Base-by-base conservation (phyloP, 2,329 filamentous ascomycete species). In the Macroventuria anomochaeta region DNA sequence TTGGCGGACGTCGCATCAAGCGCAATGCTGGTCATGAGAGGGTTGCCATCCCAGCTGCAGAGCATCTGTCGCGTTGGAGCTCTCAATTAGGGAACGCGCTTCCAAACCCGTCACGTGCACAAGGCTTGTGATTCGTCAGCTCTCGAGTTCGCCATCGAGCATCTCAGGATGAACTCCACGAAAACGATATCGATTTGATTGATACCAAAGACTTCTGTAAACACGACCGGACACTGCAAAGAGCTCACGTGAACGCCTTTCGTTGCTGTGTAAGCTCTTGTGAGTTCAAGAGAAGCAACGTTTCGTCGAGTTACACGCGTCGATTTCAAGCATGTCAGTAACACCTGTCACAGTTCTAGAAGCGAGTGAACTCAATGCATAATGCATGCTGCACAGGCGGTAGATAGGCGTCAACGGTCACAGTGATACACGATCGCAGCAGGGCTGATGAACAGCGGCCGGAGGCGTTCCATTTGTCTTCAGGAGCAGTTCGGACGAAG, bases 1-100 rank as follows among this genome's bases (percentile, higher is more conserved):
- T 69, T 59, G 77, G 70, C 65, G 71, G 70, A 61, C 75, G 73
- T 68, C 75, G 78, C 81, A 84, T 84, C 63, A 75, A 73, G 66
- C 63, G 65, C 53, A 64, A 57, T 58, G 57, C 36, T 62, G 63
- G 51, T 61, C 58, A 61, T 64, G 36, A 54, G 61, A 54, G 53
- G 46, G 58, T 40, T 55, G 38, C 51, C 46, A 53, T 53, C 13
- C 44, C 33, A 52, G 38, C 51, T 43, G 43, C 38, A 20, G 50
- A 41, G 34, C 40, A 12, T 18, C 26, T 17, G 38, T 54, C 37
- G 48, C 53, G 39, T 43, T 57, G 55, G 28, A 55, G 56, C 50
- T 53, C 44, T 48, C 46, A 46, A n/a, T n/a, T n/a, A n/a, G n/a
- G 17, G 57, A 31, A 39, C 44, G 34, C 26, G 40, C 20, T 50